Percentiles rank a stretch among this genome's conserved stretches.
Evolutionary conservation across 208 protist genomes (phyloP).

Genomic region (Acanthamoeba rhysodes): DNA sequence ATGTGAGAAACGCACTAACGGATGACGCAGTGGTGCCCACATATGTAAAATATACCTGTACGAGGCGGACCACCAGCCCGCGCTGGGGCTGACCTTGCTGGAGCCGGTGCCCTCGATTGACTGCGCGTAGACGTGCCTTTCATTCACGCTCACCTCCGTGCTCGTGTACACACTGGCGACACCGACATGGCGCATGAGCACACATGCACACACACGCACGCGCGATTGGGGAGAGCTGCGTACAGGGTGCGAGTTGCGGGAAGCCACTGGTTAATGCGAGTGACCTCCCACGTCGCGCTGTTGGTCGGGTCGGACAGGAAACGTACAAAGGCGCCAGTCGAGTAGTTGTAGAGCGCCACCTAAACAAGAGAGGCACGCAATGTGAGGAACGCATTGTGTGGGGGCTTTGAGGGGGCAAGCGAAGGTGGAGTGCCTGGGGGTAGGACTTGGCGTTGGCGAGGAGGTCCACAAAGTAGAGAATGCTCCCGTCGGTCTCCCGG

Average conservation of each 20-base stretch:
- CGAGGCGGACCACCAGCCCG: not conserved
- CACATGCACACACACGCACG: too few species aligned
- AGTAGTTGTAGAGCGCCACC: slow-evolving; percentile 54
- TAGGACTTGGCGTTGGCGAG: not conserved
- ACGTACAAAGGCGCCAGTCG: not conserved
- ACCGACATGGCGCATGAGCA: too few species aligned
- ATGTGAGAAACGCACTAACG: too few species aligned
- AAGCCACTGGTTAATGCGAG: not conserved
- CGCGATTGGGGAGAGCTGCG: not conserved
- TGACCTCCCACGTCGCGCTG: slow-evolving; percentile 20
- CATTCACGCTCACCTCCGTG: not conserved
- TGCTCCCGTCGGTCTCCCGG: not conserved
- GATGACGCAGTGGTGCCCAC: too few species aligned
- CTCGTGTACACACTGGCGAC: not conserved
- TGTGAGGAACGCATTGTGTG: not conserved
- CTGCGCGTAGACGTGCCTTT: not conserved
- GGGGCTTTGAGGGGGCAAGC: not conserved
- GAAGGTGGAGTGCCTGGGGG: not conserved
- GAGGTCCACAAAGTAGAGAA: slow-evolving; percentile 44
- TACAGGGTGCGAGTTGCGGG: slow-evolving; percentile 3
- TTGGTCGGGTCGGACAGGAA: slow-evolving; percentile 12
- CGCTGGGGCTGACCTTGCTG: not conserved
- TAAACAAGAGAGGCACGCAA: not conserved
- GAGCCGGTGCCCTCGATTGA: not conserved
- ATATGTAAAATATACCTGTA: not conserved